Evolutionary conservation across 768 basidiomycete genomes (phyloP).

Genomic region (Suillus ampliporus): DNA sequence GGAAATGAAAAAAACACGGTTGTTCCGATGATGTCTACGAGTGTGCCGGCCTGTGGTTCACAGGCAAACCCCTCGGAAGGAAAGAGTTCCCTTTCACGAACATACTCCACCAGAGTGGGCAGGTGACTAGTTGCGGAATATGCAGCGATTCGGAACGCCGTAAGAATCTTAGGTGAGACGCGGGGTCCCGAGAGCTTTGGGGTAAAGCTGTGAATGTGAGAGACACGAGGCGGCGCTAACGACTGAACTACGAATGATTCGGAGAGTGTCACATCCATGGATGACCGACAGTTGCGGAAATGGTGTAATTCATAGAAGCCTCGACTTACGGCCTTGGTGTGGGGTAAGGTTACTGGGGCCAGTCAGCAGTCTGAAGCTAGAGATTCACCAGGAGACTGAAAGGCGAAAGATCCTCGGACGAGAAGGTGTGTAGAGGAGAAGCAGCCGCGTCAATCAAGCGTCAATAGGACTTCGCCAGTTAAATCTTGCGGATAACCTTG

Average conservation of each 20-base stretch:
- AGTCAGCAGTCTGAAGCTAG: background rate
- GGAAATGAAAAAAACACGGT: conserved; percentile 3
- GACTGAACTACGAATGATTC: background rate
- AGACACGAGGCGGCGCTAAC: background rate
- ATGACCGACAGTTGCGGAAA: background rate
- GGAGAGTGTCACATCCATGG: background rate
- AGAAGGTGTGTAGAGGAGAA: background rate
- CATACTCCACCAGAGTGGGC: background rate
- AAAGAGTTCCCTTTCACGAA: background rate
- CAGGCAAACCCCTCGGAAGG: background rate
- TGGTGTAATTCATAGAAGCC: conserved; percentile 1
- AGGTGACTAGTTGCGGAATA: background rate
- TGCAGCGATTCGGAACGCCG: background rate
- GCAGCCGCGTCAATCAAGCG: background rate
- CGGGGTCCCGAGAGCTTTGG: background rate
- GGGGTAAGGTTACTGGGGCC: background rate
- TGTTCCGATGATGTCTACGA: background rate
- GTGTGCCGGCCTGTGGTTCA: background rate
- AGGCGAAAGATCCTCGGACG: background rate
- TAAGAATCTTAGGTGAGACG: background rate
- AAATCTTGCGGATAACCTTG: too few species aligned
- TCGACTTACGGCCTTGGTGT: conserved; percentile 1
- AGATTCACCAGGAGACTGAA: background rate
- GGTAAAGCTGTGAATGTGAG: conserved; percentile 3
- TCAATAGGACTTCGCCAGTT: background rate